Conservation (phyloP, 257 asterid species). For the Penstemon davidsonii region DNA sequence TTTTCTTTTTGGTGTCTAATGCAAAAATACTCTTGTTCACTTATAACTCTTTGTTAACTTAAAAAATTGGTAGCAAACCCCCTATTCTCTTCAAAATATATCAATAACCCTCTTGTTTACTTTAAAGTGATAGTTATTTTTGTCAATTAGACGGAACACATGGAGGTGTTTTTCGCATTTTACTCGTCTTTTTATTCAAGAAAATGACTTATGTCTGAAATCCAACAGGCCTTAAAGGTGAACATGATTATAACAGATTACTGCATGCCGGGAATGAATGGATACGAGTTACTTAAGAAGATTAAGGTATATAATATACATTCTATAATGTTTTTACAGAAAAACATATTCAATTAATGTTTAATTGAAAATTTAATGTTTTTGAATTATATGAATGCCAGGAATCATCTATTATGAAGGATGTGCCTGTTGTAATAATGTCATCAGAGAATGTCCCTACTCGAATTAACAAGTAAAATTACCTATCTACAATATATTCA, state of each 20-base stretch:
- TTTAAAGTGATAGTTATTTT: no score
- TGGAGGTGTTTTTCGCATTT: not conserved
- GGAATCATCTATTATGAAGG: constrained; percentile 61
- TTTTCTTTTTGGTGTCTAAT: no score
- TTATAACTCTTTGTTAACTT: no score
- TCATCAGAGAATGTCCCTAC: constrained; percentile 72
- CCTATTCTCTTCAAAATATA: no score
- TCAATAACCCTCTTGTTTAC: no score
- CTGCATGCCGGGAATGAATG: constrained; percentile 78
- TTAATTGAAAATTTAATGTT: no score
- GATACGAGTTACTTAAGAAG: constrained; percentile 68
- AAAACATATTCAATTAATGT: no score
- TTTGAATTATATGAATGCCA: constrained; percentile 15
- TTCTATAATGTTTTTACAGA: not conserved
- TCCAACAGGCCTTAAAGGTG: constrained; percentile 48
- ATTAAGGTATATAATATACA: constrained; percentile 46
- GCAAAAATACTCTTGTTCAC: no score
- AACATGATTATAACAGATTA: constrained; percentile 66
- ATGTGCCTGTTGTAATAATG: constrained; percentile 65
- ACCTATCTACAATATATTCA: no score
- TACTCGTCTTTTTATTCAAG: not conserved
- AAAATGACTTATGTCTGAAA: not conserved
- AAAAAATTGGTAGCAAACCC: no score
- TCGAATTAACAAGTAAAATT: constrained; percentile 50
- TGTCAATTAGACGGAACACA: no score